phyloP scores from a whole-genome alignment of 2,329 filamentous ascomycete species.

The Epichloe gansuensis region DNA sequence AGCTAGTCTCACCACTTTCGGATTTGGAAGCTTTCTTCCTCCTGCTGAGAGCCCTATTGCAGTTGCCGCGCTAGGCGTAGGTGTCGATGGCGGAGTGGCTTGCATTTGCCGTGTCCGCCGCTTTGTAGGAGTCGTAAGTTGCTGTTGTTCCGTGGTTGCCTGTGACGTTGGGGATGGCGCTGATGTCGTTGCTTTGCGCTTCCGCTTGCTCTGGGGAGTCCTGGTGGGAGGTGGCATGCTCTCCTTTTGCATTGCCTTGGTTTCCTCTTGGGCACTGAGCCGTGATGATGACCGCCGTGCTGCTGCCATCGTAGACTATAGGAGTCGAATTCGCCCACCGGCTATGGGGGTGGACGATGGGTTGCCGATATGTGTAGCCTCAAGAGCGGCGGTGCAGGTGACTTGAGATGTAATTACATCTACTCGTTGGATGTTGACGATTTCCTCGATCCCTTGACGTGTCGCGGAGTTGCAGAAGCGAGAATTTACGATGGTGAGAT shows the following conservation, averaged over 20 bases:
- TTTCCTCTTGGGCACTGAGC: constrained; percentile 21
- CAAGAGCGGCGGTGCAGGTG: not conserved
- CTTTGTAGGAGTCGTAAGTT: constrained; percentile 20
- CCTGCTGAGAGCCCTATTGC: constrained; percentile 24
- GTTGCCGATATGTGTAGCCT: not conserved
- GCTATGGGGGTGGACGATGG: not conserved
- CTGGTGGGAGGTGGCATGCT: constrained; percentile 11
- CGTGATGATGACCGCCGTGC: constrained; percentile 30
- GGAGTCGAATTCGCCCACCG: not conserved
- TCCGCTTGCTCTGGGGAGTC: constrained; percentile 15
- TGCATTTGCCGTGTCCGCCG: constrained; percentile 15
- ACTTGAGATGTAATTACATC: not conserved
- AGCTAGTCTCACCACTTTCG: constrained; percentile 42
- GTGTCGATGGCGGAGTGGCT: constrained; percentile 29
- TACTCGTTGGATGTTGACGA: no score
- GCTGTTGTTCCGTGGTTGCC: constrained; percentile 11
- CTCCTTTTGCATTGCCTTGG: constrained; percentile 7
- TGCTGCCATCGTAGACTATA: constrained; percentile 16
- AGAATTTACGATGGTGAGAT: no score
- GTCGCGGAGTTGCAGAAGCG: no score
- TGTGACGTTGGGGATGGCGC: constrained; percentile 6
- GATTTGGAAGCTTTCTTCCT: constrained; percentile 27
- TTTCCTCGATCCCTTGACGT: no score
- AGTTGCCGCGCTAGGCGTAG: constrained; percentile 32
- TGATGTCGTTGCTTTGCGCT: constrained; percentile 20